Conservation (phyloP, 129 eudicot species). For the Lactuca saligna region DNA sequence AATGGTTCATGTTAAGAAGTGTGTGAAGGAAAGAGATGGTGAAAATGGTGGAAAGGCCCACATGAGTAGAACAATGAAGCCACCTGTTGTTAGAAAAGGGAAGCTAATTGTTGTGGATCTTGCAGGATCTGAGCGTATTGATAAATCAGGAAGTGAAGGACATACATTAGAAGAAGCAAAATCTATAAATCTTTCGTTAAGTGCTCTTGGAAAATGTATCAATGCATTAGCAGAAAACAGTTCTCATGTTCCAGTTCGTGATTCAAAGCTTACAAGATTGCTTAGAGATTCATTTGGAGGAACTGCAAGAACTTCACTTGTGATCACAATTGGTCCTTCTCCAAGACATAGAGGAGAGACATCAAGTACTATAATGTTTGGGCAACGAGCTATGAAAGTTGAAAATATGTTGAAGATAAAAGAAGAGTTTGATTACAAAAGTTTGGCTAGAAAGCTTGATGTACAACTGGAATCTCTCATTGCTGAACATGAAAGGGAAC, state of each 20-base stretch:
- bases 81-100: slow-evolving; percentile 74
- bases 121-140: slow-evolving; percentile 95
- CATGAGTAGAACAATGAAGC: slow-evolving; percentile 55
- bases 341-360: slow-evolving; percentile 98
- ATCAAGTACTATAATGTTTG: slow-evolving; percentile 90
- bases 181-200: slow-evolving; percentile 88
- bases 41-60: slow-evolving; percentile 53
- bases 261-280: slow-evolving; percentile 91
- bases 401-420: slow-evolving; percentile 94
- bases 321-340: slow-evolving; percentile 91
- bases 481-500: slow-evolving; percentile 84
- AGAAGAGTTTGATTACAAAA: slow-evolving; percentile 95
- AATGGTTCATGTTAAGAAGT: slow-evolving; percentile 81
- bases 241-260: slow-evolving; percentile 95
- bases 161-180: slow-evolving; percentile 97
- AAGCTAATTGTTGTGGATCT: slow-evolving; percentile 92
- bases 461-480: slow-evolving; percentile 82
- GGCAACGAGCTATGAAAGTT: slow-evolving; percentile 99
- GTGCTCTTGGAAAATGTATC: slow-evolving; percentile 97
- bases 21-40: slow-evolving; percentile 60
- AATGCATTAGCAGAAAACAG: slow-evolving; percentile 96
- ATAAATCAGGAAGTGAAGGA: slow-evolving; percentile 96
- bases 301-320: slow-evolving; percentile 90
- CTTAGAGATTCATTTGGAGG: slow-evolving; percentile 99
- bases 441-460: slow-evolving; percentile 92